These are phyloP conservation scores for Trichosporon inkin DNA, from an alignment of 1,284 basidiomycete species.

Conservation along the genomic window DNA sequence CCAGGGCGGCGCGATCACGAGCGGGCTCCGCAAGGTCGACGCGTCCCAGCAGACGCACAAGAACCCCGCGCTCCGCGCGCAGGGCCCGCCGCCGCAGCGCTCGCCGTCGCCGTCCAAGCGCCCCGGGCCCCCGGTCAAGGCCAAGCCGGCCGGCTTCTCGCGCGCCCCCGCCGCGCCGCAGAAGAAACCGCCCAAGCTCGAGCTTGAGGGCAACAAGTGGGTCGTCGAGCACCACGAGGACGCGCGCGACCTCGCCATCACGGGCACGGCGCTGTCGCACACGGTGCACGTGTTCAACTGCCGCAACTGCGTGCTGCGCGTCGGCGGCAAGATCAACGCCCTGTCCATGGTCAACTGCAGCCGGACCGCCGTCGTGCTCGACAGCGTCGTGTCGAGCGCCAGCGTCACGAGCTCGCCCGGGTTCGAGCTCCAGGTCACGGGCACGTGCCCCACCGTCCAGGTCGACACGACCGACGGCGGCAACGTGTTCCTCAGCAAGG, in stretches of 20 bases:
- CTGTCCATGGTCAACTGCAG: conserved; percentile 85
- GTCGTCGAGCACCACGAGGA: conserved; percentile 89
- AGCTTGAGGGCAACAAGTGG: conserved; percentile 92
- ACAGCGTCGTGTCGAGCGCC: conserved; percentile 83
- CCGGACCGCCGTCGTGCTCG: conserved; percentile 83
- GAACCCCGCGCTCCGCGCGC: conserved; percentile 77
- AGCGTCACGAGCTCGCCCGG: conserved; percentile 88
- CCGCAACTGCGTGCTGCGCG: conserved; percentile 78
- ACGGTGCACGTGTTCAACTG: conserved; percentile 86
- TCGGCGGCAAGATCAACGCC: conserved; percentile 95
- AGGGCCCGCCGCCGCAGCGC: conserved; percentile 61
- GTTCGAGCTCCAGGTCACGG: conserved; percentile 89
- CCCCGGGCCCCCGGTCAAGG: conserved; percentile 46
- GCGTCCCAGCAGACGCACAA: conserved; percentile 98
- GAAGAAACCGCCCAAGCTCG: conserved; percentile 91
- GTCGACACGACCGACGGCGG: conserved; percentile 93
- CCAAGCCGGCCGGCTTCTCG: conserved; percentile 71
- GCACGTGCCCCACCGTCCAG: conserved; percentile 83
- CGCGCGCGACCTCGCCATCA: conserved; percentile 68
- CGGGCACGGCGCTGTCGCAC: conserved; percentile 75
- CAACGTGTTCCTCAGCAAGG: conserved; percentile 86
- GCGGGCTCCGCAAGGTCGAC: conserved; percentile 87
- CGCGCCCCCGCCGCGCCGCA: conserved; percentile 44
- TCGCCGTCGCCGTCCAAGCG: conserved; percentile 20
- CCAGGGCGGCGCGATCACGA: conserved; percentile 83